Conservation (phyloP, 2,329 filamentous ascomycete species). For the Acephala macrosclerotiorum region DNA sequence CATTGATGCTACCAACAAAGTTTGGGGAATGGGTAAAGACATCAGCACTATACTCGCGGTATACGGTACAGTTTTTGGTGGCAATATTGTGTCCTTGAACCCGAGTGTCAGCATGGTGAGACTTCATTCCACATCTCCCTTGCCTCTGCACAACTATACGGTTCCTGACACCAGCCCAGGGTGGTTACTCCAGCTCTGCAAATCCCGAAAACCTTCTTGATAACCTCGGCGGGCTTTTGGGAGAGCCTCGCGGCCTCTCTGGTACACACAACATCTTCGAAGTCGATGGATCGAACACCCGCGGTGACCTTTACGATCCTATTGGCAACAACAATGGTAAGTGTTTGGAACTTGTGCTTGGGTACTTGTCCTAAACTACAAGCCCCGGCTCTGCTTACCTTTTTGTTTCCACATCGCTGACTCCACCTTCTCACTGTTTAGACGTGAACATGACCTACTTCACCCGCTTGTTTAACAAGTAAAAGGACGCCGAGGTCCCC, state of each 20-base stretch:
- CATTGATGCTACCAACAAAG: conserved; percentile 37
- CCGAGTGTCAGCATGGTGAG: conserved; percentile 33
- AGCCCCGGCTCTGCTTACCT: too few species aligned
- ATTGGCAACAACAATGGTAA: too few species aligned
- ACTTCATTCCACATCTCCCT: too few species aligned
- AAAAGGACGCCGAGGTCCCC: too few species aligned
- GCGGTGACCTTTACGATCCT: conserved; percentile 37
- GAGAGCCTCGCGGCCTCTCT: conserved; percentile 37
- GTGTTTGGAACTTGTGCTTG: too few species aligned
- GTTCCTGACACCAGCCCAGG: conserved; percentile 50
- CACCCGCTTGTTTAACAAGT: too few species aligned
- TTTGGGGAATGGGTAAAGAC: conserved; percentile 53
- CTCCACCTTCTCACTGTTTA: too few species aligned
- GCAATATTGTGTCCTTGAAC: conserved; percentile 51
- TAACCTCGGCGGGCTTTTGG: conserved; percentile 52
- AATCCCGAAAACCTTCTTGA: conserved; percentile 20
- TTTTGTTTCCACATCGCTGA: too few species aligned
- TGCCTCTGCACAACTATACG: conserved; percentile 38
- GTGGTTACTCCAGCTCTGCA: conserved; percentile 35
- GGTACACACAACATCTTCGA: conserved; percentile 41
- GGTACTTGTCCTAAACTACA: too few species aligned
- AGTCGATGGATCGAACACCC: conserved; percentile 37
- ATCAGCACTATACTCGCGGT: conserved; percentile 47
- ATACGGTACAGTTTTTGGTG: conserved; percentile 52
- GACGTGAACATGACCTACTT: too few species aligned